Conservation (phyloP, 768 basidiomycete genomes). For the Sarcomyxa edulis region DNA sequence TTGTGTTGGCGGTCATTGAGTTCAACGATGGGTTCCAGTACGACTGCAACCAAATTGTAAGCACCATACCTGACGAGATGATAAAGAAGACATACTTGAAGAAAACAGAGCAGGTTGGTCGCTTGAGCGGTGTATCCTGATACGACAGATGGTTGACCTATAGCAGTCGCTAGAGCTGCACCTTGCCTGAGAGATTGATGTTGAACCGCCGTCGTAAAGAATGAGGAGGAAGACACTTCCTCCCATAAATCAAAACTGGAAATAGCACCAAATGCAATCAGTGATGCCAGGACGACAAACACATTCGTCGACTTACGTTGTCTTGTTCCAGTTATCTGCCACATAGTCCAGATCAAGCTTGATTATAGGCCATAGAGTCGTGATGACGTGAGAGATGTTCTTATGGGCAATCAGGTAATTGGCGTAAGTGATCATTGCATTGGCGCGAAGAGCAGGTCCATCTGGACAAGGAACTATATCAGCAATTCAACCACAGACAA, state of each 20-base stretch:
- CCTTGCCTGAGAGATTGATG: conserved; percentile 72
- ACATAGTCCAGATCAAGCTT: conserved; percentile 74
- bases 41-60: conserved; percentile 33
- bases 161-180: conserved; percentile 47
- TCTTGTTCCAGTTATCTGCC: conserved; percentile 56
- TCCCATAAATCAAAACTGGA: conserved; percentile 76
- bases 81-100: conserved; percentile 54
- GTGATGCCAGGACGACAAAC: neutral
- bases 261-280: conserved; percentile 49
- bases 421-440: conserved; percentile 61
- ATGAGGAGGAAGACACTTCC: conserved; percentile 65
- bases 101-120: conserved; percentile 63
- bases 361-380: conserved; percentile 64
- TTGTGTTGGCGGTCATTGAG: conserved; percentile 70
- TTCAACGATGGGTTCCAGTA: conserved; percentile 65
- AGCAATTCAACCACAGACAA: neutral
- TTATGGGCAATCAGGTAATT: conserved; percentile 49
- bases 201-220: conserved; percentile 77
- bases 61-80: neutral
- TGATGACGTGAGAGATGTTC: conserved; percentile 41
- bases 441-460: conserved; percentile 69
- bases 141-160: conserved; percentile 45
- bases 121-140: conserved; percentile 53
- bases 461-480: conserved; percentile 31
- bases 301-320: conserved; percentile 37